Percentiles rank a stretch among this genome's conserved stretches.
Conservation (phyloP, 352 stramenopile genomes). For the Pythium rhizo-oryzae region DNA sequence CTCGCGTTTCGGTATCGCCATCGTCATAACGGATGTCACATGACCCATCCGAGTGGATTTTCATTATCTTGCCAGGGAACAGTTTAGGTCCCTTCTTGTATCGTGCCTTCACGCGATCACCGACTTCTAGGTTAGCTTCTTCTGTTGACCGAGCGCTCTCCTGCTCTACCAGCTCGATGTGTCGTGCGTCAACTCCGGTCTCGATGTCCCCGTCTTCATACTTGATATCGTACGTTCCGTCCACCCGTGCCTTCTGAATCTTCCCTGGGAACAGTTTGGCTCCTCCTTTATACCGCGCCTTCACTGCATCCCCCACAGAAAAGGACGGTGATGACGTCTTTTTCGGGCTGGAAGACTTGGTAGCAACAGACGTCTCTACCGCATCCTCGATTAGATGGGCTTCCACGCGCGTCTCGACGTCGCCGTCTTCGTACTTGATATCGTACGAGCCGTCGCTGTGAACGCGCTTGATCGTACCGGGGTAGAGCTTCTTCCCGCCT, state of each 20-base stretch:
- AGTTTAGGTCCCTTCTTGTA: conserved; percentile 53
- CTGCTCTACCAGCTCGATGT: conserved; percentile 10
- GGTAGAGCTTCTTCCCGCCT: conserved; percentile 62
- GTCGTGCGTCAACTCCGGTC: conserved; percentile 25
- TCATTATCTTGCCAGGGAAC: conserved; percentile 55
- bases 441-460: conserved; percentile 70
- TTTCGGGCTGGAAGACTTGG: conserved; percentile 3
- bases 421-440: conserved; percentile 65
- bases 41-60: conserved; percentile 51
- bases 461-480: conserved; percentile 57
- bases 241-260: conserved; percentile 48
- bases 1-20: conserved; percentile 50
- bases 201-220: conserved; percentile 68
- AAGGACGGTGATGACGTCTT: conserved; percentile 9
- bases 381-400: conserved; percentile 18
- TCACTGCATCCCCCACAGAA: conserved; percentile 36
- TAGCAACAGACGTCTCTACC: neutral
- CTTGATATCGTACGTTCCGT: conserved; percentile 72
- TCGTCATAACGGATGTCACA: conserved; percentile 75
- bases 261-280: conserved; percentile 51
- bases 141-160: neutral
- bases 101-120: conserved; percentile 42
- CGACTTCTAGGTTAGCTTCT: conserved; percentile 16
- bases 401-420: conserved; percentile 31
- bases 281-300: conserved; percentile 53